These are phyloP conservation scores for Phytophthora europaea DNA, from an alignment of 352 stramenopile genomes.

Conservation along the genomic window DNA sequence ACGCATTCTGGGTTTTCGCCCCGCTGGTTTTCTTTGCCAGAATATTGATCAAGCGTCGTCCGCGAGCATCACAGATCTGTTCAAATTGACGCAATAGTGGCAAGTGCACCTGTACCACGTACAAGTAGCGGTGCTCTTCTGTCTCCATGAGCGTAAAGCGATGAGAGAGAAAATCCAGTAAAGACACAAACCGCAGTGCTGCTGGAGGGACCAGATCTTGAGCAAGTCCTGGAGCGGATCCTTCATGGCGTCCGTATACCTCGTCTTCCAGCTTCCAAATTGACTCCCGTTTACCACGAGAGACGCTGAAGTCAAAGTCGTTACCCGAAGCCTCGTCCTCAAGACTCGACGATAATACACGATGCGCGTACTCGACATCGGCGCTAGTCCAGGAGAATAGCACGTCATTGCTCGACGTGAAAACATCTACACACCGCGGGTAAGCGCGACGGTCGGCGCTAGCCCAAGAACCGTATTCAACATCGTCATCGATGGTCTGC, in stretches of 20 bases:
- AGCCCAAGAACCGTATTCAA: constrained; percentile 68
- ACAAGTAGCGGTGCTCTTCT: constrained; percentile 80
- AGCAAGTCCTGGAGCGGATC: constrained; percentile 2
- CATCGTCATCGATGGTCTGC: constrained; percentile 64
- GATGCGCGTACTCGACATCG: constrained; percentile 65
- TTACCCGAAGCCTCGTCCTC: constrained; percentile 10
- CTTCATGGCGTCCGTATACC: background rate
- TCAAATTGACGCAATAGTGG: constrained; percentile 53
- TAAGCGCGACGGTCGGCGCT: constrained; percentile 49
- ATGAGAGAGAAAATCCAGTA: constrained; percentile 77
- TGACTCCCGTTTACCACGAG: constrained; percentile 14
- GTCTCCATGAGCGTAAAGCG: constrained; percentile 72
- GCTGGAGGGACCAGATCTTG: constrained; percentile 35
- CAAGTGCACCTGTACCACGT: constrained; percentile 78
- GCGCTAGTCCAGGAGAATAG: constrained; percentile 76
- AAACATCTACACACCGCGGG: constrained; percentile 69
- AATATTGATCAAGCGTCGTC: constrained; percentile 16
- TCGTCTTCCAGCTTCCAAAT: constrained; percentile 37
- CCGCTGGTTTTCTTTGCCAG: constrained; percentile 24
- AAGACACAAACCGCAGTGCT: constrained; percentile 50
- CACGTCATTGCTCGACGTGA: constrained; percentile 58
- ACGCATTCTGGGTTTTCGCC: constrained; percentile 11
- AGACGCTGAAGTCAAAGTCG: constrained; percentile 12
- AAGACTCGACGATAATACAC: constrained; percentile 43
- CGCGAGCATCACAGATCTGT: constrained; percentile 41